Evolutionary conservation across 1,284 basidiomycete species (phyloP), one percentile per base, ranked within the genome.

Genomic region (Sporisorium exsertum): DNA sequence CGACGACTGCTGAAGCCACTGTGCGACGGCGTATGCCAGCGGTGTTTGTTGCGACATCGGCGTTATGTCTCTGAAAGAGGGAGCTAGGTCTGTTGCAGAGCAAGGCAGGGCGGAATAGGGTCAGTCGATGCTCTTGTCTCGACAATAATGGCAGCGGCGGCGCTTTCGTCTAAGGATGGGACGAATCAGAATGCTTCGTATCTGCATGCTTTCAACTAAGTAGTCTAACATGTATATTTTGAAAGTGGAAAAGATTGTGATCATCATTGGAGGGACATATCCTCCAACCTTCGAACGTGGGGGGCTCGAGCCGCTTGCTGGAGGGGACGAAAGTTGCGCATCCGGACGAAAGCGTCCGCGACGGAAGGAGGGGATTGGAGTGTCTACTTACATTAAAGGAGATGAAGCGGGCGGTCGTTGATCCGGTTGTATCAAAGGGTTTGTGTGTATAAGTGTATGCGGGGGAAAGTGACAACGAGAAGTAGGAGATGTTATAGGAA

Each of bases 11-110:
- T 80, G 59, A 8, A 83, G 74, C 81, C 81, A 83, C 52, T 73
- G 60, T 32, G 72, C 77, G 20, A 83, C 79, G 51, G 81, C 80
- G 67, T 73, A 83, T 15, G 81, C 81, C 32, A 83, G 59, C 5
- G 67, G 71, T 50, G 74, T 66, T n/a, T 69, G 69, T 52, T 73
- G 66, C 32, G 66, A 64, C 24, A 67, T 53, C 68, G 71, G 69
- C 16, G 42, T 43, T 47, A 42, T 24, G 22, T 22, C n/a, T 54
- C 26, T 49, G 1, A n/a, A 42, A 53, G 24, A 18, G 18, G 22
- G 24, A 43, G 10, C 12, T 35, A 16, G 33, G 12, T 43, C 58
- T 71, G 35, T 45, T 42, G 54, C 53, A 15, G 37, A 27, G 12
- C 51, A 26, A 50, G 13, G 7, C 26, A 24, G 22, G 24, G 29